A percentile compares a stretch with the other conserved stretches of the same genome.
Evolutionary conservation across 768 basidiomycete genomes (phyloP).

Genomic region (Podaxis sp.): DNA sequence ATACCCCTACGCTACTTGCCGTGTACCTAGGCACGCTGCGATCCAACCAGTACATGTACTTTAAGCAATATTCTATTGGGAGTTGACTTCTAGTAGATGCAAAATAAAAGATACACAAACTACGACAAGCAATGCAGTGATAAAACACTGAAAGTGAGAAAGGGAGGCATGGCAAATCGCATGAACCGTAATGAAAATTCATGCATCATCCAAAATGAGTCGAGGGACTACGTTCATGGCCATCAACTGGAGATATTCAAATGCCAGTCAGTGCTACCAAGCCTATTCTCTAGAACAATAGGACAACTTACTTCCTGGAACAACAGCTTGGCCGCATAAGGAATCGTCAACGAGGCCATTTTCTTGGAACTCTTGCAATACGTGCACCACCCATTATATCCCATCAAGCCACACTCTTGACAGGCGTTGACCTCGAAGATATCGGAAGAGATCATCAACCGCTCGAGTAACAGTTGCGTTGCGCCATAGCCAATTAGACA

Average conservation of each 20-base stretch:
- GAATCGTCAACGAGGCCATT: constrained; percentile 93
- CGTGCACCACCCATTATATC: constrained; percentile 95
- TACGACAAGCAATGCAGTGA: neutral
- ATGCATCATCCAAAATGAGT: constrained; percentile 81
- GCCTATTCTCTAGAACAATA: constrained; percentile 1
- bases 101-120: neutral
- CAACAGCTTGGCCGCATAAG: constrained; percentile 91
- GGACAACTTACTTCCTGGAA: constrained; percentile 75
- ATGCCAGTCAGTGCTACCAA: constrained; percentile 1
- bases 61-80: neutral
- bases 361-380: constrained; percentile 97
- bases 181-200: constrained; percentile 15
- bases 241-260: constrained; percentile 62
- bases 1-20: neutral
- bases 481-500: constrained; percentile 99
- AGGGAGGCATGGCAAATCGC: too few relatives aligned
- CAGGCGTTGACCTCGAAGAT: constrained; percentile 98
- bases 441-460: constrained; percentile 98
- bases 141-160: neutral
- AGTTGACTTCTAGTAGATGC: neutral
- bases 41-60: neutral
- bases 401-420: constrained; percentile 91
- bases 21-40: neutral
- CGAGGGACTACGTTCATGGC: constrained; percentile 97
- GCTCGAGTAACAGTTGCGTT: constrained; percentile 92